phyloP scores from a whole-genome alignment of 2,329 filamentous ascomycete genomes.

The Massarina eburnea region DNA sequence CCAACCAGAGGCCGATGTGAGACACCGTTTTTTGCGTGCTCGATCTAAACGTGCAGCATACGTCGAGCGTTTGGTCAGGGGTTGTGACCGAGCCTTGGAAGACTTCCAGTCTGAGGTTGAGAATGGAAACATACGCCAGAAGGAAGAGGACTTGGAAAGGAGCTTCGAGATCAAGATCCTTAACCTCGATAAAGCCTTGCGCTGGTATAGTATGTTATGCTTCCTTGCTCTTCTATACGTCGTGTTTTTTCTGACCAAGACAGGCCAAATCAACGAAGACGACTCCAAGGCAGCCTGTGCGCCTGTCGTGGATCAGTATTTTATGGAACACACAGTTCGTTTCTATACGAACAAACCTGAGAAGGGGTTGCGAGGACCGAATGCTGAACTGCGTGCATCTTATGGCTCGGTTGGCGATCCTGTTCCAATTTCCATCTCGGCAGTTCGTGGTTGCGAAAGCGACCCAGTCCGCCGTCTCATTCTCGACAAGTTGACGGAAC shows the following conservation, averaged over 20 bases:
- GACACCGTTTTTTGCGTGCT: slow-evolving; percentile 2
- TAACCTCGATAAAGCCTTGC: slow-evolving; percentile 1
- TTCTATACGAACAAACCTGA: not conserved
- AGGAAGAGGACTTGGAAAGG: not conserved
- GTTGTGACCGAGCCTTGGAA: not conserved
- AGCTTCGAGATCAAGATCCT: slow-evolving; percentile 2
- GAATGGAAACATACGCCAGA: not conserved
- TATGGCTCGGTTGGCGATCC: slow-evolving; percentile 6
- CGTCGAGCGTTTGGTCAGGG: slow-evolving; percentile 1
- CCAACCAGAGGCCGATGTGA: slow-evolving; percentile 9
- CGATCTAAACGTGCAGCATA: slow-evolving; percentile 2
- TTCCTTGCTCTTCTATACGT: not conserved
- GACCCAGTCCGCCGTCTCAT: slow-evolving; percentile 7
- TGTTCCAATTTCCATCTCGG: not conserved
- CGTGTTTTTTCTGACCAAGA: not conserved
- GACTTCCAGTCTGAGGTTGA: not conserved
- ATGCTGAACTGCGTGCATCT: not conserved
- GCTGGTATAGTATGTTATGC: slow-evolving; percentile 5
- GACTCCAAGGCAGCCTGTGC: slow-evolving; percentile 6
- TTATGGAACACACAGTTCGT: slow-evolving; percentile 9
- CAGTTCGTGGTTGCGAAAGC: not conserved
- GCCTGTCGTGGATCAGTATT: not conserved
- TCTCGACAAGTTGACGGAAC: slow-evolving; percentile 1
- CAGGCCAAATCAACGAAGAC: slow-evolving; percentile 5
- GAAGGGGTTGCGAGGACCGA: slow-evolving; percentile 1